Evolutionary conservation across 2,329 filamentous ascomycete species (phyloP), one percentile per base, ranked within the genome.

Genomic region (Neofusicoccum cordaticola): DNA sequence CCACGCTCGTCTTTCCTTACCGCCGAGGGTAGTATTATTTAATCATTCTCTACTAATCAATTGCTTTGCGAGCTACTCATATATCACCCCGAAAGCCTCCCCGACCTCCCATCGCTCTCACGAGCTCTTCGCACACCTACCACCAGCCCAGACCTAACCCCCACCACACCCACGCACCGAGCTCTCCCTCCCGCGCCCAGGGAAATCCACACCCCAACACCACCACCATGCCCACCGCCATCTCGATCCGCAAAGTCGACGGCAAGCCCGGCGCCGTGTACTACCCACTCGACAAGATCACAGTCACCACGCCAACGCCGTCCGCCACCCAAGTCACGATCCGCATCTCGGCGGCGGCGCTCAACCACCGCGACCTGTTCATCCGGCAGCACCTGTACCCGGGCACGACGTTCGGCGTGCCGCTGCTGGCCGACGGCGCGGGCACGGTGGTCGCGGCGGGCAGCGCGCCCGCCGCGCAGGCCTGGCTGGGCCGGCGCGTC

Each of bases 351-450:
- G 91, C 93, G 60, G 91, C 85, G 1, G 90, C 94, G 13, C 87
- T 98, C 58, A 98, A 98, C 82, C 95, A 98, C 81, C 90, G 93
- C 71, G 95, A 98, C 77, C 87, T 96, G 70, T 98, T 97, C 81
- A 90, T 96, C 78, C 91, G 94, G 63, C 93, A 95, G 77, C 90
- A 93, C 73, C 87, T 96, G 45, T 98, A 98, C 81, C 94, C 94
- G 0, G 90, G 86, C 70, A 90, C 92, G 62, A 89, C 90, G 12
- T 96, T 96, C 77, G 84, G 86, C 66, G 83, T 88, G 5, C 92
- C 94, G 0, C 81, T 98, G 47, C 85, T 96, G 31, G 88, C 93
- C 66, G 94, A 98, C 75, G 94, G 92, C 68, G 88, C 85, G 70
- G 94, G 93, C 63, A 81, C 85, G 65, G 91, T 98, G 3, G 84